Evolutionary conservation across 2,329 filamentous ascomycete species (phyloP).

Genomic region (Pseudopyrenochaeta lycopersici): DNA sequence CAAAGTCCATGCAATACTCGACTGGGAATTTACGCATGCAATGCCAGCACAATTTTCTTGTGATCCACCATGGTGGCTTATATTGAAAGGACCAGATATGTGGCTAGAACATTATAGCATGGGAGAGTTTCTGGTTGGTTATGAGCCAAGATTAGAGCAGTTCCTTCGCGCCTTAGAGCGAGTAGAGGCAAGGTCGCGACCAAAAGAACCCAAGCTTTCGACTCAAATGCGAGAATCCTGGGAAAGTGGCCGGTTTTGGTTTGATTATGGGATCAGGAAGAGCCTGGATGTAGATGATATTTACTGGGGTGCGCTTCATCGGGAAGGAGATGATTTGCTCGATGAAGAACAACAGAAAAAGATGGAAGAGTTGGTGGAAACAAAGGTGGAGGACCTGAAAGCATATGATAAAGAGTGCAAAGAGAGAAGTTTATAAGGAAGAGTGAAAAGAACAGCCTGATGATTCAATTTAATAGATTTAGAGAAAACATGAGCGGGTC

Average conservation of each 20-base stretch:
- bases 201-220: slow-evolving; percentile 20
- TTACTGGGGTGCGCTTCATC: slow-evolving; percentile 38
- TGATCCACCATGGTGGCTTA: slow-evolving; percentile 54
- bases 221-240: slow-evolving; percentile 49
- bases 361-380: slow-evolving; percentile 14
- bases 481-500: too few species aligned
- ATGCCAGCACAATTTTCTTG: slow-evolving; percentile 52
- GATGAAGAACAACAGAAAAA: slow-evolving; percentile 5
- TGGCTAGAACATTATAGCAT: slow-evolving; percentile 29
- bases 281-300: slow-evolving; percentile 37
- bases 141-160: slow-evolving; percentile 47
- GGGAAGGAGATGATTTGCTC: slow-evolving; percentile 15
- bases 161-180: slow-evolving; percentile 48
- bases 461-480: too few species aligned
- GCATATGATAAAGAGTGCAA: slow-evolving; percentile 12
- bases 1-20: slow-evolving; percentile 50
- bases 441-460: neutral
- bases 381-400: slow-evolving; percentile 22
- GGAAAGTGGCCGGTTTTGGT: slow-evolving; percentile 49
- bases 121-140: slow-evolving; percentile 33
- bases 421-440: neutral
- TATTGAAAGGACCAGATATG: slow-evolving; percentile 39
- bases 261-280: slow-evolving; percentile 49
- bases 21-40: slow-evolving; percentile 55
- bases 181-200: slow-evolving; percentile 24